phyloP scores from a whole-genome alignment of 805 yeast genomes.

The Scheffersomyces lignosus region DNA sequence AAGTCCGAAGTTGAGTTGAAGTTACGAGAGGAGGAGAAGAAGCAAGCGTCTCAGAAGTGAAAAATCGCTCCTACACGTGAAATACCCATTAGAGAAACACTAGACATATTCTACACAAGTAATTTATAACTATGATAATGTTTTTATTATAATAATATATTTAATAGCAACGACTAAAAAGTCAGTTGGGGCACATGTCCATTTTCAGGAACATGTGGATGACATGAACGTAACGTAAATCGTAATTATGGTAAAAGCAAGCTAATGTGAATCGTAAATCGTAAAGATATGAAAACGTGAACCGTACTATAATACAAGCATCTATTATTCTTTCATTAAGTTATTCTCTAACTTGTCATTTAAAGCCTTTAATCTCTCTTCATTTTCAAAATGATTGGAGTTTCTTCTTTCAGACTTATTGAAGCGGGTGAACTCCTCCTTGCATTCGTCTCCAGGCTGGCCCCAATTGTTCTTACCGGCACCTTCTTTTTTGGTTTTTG shows the following conservation, averaged over 20 bases:
- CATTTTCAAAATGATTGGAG: slow-evolving; percentile 39
- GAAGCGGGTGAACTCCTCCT: slow-evolving; percentile 38
- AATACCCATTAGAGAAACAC: background rate
- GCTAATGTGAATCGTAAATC: no score
- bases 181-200: no score
- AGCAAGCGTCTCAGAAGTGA: background rate
- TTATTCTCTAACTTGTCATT: slow-evolving; percentile 19
- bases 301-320: no score
- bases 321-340: background rate
- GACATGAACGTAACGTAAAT: no score
- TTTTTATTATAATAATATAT: no score
- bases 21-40: slow-evolving; percentile 23
- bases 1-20: slow-evolving; percentile 51
- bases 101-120: no score
- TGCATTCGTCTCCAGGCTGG: slow-evolving; percentile 71
- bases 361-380: slow-evolving; percentile 24
- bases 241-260: no score
- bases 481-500: slow-evolving; percentile 77
- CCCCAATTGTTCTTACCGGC: slow-evolving; percentile 93
- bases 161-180: no score
- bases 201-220: no score
- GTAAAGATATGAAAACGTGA: background rate
- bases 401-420: slow-evolving; percentile 35
- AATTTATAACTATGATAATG: no score
- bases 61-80: background rate